phyloP scores from a whole-genome alignment of 2,329 filamentous ascomycete genomes.

The Septoria linicola region DNA sequence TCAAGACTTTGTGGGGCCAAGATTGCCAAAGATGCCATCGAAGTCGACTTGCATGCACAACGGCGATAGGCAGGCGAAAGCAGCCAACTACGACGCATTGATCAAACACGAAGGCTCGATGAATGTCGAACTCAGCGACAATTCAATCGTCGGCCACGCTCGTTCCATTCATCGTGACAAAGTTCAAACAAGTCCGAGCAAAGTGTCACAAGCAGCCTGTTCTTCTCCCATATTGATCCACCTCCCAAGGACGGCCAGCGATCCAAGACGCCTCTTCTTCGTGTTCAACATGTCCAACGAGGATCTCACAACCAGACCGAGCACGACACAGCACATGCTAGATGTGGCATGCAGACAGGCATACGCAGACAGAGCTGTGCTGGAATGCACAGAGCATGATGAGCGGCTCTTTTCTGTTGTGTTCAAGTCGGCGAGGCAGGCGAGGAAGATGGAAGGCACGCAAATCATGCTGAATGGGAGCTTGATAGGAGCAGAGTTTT shows the following conservation, averaged over 20 bases:
- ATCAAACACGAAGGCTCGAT: too few species aligned
- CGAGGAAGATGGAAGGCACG: not conserved
- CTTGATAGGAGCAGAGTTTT: not conserved
- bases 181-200: too few species aligned
- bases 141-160: too few species aligned
- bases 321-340: not conserved
- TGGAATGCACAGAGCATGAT: not conserved
- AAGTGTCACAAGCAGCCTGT: too few species aligned
- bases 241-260: not conserved
- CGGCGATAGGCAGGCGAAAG: too few species aligned
- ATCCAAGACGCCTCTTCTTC: constrained; percentile 1
- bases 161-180: too few species aligned
- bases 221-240: too few species aligned
- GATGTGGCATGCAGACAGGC: not conserved
- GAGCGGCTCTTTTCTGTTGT: not conserved
- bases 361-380: not conserved
- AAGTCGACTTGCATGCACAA: too few species aligned
- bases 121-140: too few species aligned
- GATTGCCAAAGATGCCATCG: too few species aligned
- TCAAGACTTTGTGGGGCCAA: too few species aligned
- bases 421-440: not conserved
- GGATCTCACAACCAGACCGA: not conserved
- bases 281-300: not conserved
- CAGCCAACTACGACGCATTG: too few species aligned
- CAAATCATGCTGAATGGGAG: not conserved